Evolutionary conservation across 2,329 filamentous ascomycete genomes (phyloP).

Genomic region (Beauveria sp.): DNA sequence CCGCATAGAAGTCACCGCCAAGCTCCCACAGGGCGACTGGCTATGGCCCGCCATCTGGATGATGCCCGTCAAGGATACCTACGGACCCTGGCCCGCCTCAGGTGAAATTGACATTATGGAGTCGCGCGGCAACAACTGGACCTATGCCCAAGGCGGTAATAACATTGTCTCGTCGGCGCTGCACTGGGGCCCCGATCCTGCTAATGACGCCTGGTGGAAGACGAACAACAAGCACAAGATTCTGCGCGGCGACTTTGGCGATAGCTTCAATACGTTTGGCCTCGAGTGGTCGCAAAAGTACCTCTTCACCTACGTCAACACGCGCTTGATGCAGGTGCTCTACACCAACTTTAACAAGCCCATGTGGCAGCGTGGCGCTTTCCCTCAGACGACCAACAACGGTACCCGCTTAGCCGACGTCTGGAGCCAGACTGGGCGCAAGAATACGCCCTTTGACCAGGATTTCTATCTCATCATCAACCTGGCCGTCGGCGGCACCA

Average conservation of each 20-base stretch:
- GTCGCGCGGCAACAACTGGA: constrained; percentile 74
- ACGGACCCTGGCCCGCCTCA: constrained; percentile 70
- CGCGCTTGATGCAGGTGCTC: constrained; percentile 68
- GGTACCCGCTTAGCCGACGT: constrained; percentile 56
- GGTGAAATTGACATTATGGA: constrained; percentile 82
- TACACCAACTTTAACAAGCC: constrained; percentile 66
- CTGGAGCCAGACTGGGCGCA: constrained; percentile 54
- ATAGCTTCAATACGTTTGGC: constrained; percentile 67
- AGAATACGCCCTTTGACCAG: constrained; percentile 67
- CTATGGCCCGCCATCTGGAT: constrained; percentile 92
- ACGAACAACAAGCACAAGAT: constrained; percentile 72
- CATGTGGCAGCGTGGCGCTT: constrained; percentile 62
- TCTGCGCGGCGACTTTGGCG: constrained; percentile 65
- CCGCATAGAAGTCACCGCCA: constrained; percentile 71
- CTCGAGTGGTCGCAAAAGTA: constrained; percentile 86
- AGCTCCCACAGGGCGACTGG: constrained; percentile 73
- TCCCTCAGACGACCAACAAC: constrained; percentile 56
- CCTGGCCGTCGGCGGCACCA: constrained; percentile 68
- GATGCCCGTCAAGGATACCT: constrained; percentile 65
- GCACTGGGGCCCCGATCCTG: constrained; percentile 70
- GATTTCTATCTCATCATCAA: constrained; percentile 71
- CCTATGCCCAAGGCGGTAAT: constrained; percentile 69
- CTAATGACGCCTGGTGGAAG: constrained; percentile 74
- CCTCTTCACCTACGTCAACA: constrained; percentile 80
- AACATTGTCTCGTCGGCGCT: constrained; percentile 72